These are phyloP conservation scores for Colletotrichum somersetense DNA, from an alignment of 2,329 filamentous ascomycete species.

Conservation along the genomic window DNA sequence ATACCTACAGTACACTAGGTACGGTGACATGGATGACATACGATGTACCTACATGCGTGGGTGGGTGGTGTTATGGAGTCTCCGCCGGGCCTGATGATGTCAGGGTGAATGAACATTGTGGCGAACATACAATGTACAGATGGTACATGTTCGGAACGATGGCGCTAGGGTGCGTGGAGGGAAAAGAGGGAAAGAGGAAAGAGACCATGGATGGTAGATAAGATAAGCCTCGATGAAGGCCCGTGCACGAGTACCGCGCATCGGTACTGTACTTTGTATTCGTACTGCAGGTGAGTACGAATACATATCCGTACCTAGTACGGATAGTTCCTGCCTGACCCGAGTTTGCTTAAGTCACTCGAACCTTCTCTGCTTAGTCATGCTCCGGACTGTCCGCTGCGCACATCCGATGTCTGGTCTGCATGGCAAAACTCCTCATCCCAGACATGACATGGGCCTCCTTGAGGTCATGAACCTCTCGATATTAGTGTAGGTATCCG, in stretches of 20 bases:
- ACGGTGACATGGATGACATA: background rate
- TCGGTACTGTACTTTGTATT: too few species aligned
- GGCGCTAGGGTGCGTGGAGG: background rate
- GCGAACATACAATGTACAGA: constrained; percentile 5
- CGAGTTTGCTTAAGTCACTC: background rate
- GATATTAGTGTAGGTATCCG: too few species aligned
- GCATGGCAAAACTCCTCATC: background rate
- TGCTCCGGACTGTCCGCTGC: too few species aligned
- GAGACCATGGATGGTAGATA: background rate
- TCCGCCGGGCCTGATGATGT: constrained; percentile 37
- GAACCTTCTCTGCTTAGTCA: constrained; percentile 3
- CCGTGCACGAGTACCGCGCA: background rate
- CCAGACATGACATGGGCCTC: background rate
- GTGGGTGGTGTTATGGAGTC: constrained; percentile 2
- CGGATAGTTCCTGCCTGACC: background rate
- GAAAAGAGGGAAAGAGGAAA: background rate
- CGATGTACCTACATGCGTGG: background rate
- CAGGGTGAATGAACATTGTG: constrained; percentile 39
- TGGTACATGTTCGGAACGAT: too few species aligned
- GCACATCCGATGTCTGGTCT: background rate
- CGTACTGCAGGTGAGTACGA: too few species aligned
- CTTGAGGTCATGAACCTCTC: background rate
- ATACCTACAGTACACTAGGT: background rate
- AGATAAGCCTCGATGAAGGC: constrained; percentile 15
- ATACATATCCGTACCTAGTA: too few species aligned